Evolutionary conservation across 768 basidiomycete genomes (phyloP).

Genomic region (Mrakia frigida): DNA sequence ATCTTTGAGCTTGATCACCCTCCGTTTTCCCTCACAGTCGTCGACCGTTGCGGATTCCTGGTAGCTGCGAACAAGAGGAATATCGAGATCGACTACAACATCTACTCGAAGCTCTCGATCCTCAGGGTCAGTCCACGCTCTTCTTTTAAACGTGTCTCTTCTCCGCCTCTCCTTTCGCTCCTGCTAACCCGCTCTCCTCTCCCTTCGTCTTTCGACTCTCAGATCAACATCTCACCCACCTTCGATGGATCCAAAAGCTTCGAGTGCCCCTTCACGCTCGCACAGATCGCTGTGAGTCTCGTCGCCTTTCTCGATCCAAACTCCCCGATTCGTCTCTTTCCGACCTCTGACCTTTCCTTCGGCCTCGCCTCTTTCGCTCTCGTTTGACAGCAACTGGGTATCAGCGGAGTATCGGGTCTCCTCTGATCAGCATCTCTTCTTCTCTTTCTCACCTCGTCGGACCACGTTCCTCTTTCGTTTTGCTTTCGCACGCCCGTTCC

Average conservation of each 20-base stretch:
- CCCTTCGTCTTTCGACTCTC: neutral
- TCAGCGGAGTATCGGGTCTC: neutral
- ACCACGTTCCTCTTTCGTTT: neutral
- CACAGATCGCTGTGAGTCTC: conserved; percentile 7
- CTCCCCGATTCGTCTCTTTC: neutral
- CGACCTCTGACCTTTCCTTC: neutral
- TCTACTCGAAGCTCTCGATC: conserved; percentile 11
- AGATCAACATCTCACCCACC: conserved; percentile 15
- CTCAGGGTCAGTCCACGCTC: conserved; percentile 7
- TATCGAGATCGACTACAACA: conserved; percentile 24
- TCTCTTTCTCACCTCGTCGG: neutral
- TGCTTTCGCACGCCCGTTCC: no score
- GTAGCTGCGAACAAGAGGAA: conserved; percentile 7
- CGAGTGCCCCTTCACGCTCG: conserved; percentile 16
- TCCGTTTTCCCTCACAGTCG: conserved; percentile 2
- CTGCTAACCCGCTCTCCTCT: neutral
- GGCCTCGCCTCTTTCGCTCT: neutral
- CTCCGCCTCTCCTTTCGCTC: neutral
- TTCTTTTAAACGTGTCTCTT: neutral
- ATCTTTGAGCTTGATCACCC: neutral
- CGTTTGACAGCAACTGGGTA: neutral
- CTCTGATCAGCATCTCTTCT: neutral
- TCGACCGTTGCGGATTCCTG: conserved; percentile 16
- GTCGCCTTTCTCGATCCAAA: neutral
- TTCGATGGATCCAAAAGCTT: conserved; percentile 6